These are phyloP conservation scores for Naganishia onofrii DNA, from an alignment of 768 basidiomycete species.

Conservation along the genomic window DNA sequence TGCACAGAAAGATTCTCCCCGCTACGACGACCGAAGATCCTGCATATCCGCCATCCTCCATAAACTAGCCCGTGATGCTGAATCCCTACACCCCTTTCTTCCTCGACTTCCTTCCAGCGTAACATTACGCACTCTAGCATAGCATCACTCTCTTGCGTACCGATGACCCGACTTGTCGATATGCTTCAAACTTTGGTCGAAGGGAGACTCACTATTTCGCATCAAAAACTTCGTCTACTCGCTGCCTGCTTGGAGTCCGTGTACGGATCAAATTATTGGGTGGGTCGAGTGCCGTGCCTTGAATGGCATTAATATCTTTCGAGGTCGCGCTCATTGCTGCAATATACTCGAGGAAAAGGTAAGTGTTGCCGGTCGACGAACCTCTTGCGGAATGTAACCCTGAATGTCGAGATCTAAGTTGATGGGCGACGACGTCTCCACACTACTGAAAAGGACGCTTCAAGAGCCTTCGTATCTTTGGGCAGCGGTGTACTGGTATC, in stretches of 20 bases:
- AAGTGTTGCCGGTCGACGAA: not conserved
- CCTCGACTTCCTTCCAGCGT: no score
- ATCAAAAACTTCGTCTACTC: slow-evolving; percentile 47
- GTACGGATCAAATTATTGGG: slow-evolving; percentile 11
- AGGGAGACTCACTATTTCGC: slow-evolving; percentile 47
- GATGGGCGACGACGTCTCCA: no score
- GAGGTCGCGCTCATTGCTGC: slow-evolving; percentile 6
- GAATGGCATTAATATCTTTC: not conserved
- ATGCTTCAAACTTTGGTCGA: not conserved
- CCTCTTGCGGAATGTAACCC: not conserved
- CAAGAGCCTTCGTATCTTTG: no score
- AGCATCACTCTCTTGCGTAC: no score
- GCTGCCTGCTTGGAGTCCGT: slow-evolving; percentile 18
- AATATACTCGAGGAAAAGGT: not conserved
- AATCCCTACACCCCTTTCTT: no score
- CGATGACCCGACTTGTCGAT: not conserved
- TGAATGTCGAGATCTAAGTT: not conserved
- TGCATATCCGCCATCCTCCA: no score
- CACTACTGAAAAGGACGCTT: no score
- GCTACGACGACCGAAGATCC: no score
- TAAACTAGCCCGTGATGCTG: no score
- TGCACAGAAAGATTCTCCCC: no score
- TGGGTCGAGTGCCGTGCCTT: not conserved
- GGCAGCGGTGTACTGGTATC: no score
- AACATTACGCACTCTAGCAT: not conserved